Percentiles rank a stretch among this genome's conserved stretches.
phyloP scores from a whole-genome alignment of 192 early-diverging fungal species.

The Backusella liffmaniae region DNA sequence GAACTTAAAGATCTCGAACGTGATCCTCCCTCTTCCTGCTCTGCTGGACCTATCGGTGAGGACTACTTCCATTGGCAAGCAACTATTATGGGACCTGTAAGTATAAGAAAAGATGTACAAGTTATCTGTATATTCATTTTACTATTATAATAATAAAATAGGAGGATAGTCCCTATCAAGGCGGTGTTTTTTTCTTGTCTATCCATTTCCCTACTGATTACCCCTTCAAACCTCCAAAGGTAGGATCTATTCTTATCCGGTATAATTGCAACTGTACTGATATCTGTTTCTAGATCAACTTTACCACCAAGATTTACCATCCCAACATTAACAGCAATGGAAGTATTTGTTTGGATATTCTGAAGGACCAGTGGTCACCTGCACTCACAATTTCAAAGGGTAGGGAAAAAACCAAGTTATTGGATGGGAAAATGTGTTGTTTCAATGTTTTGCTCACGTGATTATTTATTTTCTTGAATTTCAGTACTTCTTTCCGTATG shows the following conservation, averaged over 20 bases:
- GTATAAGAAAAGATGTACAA: slow-evolving; percentile 28
- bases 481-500: slow-evolving; percentile 93
- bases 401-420: slow-evolving; percentile 28
- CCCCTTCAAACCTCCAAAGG: slow-evolving; percentile 98
- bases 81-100: slow-evolving; percentile 95
- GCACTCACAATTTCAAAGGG: slow-evolving; percentile 97
- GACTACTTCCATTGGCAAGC: slow-evolving; percentile 96
- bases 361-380: slow-evolving; percentile 98
- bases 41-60: slow-evolving; percentile 92
- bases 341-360: slow-evolving; percentile 97
- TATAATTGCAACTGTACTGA: neutral
- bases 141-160: slow-evolving; percentile 34
- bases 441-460: neutral
- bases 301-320: slow-evolving; percentile 97
- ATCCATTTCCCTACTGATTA: slow-evolving; percentile 99
- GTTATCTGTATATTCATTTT: neutral
- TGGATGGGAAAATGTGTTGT: neutral
- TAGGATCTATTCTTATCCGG: slow-evolving; percentile 28
- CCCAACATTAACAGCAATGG: slow-evolving; percentile 99
- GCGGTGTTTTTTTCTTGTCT: slow-evolving; percentile 95
- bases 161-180: slow-evolving; percentile 88
- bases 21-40: slow-evolving; percentile 97
- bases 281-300: slow-evolving; percentile 65
- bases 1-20: slow-evolving; percentile 94
- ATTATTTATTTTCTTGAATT: neutral